phyloP scores from a whole-genome alignment of 2,329 filamentous ascomycete species.

The Fusarium burgessii region DNA sequence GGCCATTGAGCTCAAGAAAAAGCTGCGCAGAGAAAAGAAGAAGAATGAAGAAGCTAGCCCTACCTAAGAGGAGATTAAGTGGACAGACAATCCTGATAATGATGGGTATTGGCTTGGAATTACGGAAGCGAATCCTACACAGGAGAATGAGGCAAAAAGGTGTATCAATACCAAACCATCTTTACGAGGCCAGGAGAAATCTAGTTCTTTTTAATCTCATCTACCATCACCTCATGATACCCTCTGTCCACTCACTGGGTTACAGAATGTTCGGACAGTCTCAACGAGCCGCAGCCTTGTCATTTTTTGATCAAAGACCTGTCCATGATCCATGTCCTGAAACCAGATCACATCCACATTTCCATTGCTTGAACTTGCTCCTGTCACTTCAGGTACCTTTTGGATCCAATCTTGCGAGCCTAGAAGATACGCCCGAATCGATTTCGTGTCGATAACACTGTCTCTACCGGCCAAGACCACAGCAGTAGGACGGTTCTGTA shows the following conservation, averaged over 20 bases:
- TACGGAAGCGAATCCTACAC: neutral
- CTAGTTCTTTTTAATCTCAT: neutral
- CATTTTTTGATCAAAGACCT: conserved; percentile 59
- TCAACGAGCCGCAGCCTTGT: conserved; percentile 50
- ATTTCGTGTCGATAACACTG: conserved; percentile 65
- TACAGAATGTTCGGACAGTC: conserved; percentile 41
- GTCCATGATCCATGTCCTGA: conserved; percentile 66
- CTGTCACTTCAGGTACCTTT: conserved; percentile 25
- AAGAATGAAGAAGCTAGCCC: too few relatives aligned
- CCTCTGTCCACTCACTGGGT: neutral
- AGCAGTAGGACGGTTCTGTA: conserved; percentile 57
- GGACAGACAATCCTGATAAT: neutral
- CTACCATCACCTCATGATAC: neutral
- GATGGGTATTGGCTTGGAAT: neutral
- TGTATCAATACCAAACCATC: too few relatives aligned
- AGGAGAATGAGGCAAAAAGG: neutral
- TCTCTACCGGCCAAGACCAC: conserved; percentile 64
- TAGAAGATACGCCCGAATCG: conserved; percentile 64
- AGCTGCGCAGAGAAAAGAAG: too few relatives aligned
- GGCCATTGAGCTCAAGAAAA: too few relatives aligned
- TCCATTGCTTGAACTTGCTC: conserved; percentile 45
- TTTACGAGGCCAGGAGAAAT: too few relatives aligned
- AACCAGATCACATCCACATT: conserved; percentile 66
- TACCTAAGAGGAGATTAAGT: neutral
- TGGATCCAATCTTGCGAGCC: conserved; percentile 45